Percentiles rank a stretch among this genome's conserved stretches.
Conservation (phyloP, 1,284 basidiomycete species). For the Inonotus obliquus region DNA sequence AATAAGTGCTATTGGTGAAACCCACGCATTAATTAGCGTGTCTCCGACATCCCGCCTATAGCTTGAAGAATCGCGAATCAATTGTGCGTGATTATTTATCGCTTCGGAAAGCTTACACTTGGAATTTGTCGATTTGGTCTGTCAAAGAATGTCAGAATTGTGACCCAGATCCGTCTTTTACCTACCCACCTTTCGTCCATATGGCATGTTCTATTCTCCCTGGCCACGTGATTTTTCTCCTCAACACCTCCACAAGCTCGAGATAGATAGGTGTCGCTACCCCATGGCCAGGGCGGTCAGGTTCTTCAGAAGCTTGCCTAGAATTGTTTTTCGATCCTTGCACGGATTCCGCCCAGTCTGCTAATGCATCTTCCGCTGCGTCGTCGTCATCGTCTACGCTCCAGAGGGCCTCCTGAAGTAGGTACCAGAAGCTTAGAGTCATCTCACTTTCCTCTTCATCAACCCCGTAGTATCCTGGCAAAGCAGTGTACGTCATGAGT, state of each 20-base stretch:
- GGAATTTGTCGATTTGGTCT: conserved; percentile 76
- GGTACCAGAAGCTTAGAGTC: conserved; percentile 83
- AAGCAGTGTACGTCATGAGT: conserved; percentile 70
- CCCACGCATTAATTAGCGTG: conserved; percentile 85
- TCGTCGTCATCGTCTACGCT: conserved; percentile 56
- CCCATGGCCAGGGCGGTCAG: conserved; percentile 37
- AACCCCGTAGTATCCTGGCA: conserved; percentile 70
- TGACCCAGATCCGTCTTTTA: neutral
- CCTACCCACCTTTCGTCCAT: conserved; percentile 67
- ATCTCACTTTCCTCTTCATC: conserved; percentile 86
- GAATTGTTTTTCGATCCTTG: conserved; percentile 15
- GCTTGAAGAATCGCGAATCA: conserved; percentile 30
- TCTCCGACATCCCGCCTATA: conserved; percentile 89
- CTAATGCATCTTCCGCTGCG: conserved; percentile 37
- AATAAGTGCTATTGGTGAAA: conserved; percentile 17
- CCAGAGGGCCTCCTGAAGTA: conserved; percentile 86
- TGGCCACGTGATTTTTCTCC: conserved; percentile 73
- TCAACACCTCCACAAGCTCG: conserved; percentile 67
- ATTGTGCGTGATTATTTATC: neutral
- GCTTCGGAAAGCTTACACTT: conserved; percentile 47
- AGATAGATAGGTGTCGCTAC: conserved; percentile 75
- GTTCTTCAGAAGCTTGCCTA: conserved; percentile 26
- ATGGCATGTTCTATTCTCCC: conserved; percentile 36
- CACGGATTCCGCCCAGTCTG: conserved; percentile 24
- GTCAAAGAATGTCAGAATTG: conserved; percentile 8